These are phyloP conservation scores for Candida suzukii DNA, from an alignment of 805 yeast species.

Conservation along the genomic window DNA sequence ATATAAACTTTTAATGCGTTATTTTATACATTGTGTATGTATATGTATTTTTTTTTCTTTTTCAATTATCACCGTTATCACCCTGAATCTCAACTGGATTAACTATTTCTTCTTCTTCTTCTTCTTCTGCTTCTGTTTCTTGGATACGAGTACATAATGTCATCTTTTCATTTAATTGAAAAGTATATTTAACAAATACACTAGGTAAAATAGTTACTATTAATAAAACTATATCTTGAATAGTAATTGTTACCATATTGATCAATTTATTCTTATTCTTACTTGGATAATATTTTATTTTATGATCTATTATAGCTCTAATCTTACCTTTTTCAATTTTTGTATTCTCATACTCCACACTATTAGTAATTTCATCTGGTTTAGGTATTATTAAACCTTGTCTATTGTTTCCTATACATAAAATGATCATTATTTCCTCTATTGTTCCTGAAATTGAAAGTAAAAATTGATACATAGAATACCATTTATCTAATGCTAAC, in stretches of 20 bases:
- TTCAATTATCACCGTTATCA: neutral
- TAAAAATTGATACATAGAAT: neutral
- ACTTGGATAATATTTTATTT: neutral
- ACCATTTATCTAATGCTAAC: neutral
- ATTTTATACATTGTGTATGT: too few species aligned
- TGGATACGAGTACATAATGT: too few species aligned
- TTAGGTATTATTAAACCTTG: neutral
- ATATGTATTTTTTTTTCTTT: too few species aligned
- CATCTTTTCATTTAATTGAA: too few species aligned
- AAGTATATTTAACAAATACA: neutral
- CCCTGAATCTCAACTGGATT: too few species aligned
- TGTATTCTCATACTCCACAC: neutral
- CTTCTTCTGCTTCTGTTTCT: neutral
- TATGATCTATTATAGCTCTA: too few species aligned
- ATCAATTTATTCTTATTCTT: neutral
- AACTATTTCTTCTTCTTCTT: too few species aligned
- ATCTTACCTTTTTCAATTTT: too few species aligned
- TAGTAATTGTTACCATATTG: neutral
- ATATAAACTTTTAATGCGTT: too few species aligned
- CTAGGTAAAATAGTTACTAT: neutral
- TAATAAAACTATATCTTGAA: neutral
- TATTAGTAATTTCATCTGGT: neutral
- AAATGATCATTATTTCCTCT: neutral
- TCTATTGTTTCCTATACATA: slow-evolving; percentile 9
- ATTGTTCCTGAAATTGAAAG: neutral